Percentiles rank a stretch among this genome's conserved stretches.
These are phyloP conservation scores for Daldinia sp. DNA, from an alignment of 2,329 filamentous ascomycete species.

Conservation along the genomic window DNA sequence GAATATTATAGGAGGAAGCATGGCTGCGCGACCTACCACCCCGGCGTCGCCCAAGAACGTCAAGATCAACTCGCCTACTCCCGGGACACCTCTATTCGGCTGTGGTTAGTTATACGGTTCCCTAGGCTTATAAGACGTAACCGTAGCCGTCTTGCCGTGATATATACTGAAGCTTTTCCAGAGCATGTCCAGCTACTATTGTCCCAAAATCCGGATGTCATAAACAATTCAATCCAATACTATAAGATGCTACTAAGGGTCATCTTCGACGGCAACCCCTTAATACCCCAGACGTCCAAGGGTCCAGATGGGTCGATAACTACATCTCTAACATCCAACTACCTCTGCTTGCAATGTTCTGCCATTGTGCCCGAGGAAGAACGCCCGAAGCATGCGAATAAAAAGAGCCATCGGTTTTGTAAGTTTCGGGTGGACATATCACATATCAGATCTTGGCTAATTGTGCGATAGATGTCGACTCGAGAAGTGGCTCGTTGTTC, in stretches of 20 bases:
- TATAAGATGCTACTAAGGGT: conserved; percentile 76
- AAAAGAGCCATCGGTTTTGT: conserved; percentile 80
- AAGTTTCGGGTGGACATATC: conserved; percentile 42
- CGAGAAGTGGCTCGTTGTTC: conserved; percentile 75
- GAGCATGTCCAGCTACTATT: conserved; percentile 78
- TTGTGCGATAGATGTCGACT: conserved; percentile 73
- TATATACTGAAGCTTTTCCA: conserved; percentile 51
- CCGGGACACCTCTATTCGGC: conserved; percentile 68
- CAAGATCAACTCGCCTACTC: conserved; percentile 66
- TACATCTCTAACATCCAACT: conserved; percentile 72
- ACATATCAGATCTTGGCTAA: conserved; percentile 35
- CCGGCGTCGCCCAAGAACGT: conserved; percentile 57
- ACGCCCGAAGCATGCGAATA: conserved; percentile 70
- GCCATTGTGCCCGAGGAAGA: conserved; percentile 72
- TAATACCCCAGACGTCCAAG: conserved; percentile 72
- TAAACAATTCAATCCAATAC: conserved; percentile 73
- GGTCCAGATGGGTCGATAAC: conserved; percentile 62
- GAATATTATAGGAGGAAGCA: conserved; percentile 22
- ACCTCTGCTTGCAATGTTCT: conserved; percentile 77
- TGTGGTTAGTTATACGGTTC: conserved; percentile 61
- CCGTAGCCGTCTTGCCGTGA: neutral
- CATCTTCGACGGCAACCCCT: conserved; percentile 72
- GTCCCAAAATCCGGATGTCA: conserved; percentile 66
- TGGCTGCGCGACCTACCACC: conserved; percentile 46
- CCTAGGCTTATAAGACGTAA: neutral